Conservation (phyloP, 192 early-diverging fungal species). For the Piromyces finnis region DNA sequence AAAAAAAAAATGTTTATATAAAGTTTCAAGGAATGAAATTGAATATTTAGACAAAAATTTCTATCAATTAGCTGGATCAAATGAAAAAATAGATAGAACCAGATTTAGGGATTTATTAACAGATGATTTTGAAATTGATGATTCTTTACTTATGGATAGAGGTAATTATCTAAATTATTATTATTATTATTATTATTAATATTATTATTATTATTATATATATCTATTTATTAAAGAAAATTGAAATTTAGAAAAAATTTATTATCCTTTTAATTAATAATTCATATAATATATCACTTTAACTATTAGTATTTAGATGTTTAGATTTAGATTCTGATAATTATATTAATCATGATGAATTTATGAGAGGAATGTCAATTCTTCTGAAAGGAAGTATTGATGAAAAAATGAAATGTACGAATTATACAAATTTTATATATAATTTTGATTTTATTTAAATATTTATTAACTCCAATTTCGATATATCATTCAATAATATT, state of each 20-base stretch:
- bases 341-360: slow-evolving; percentile 34
- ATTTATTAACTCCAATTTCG: too few species aligned
- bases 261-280: too few species aligned
- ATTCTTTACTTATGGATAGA: slow-evolving; percentile 39
- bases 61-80: slow-evolving; percentile 6
- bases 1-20: neutral
- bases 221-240: too few species aligned
- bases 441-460: too few species aligned
- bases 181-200: neutral
- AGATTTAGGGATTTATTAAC: slow-evolving; percentile 33
- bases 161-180: slow-evolving; percentile 8
- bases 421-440: neutral
- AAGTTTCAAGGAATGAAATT: slow-evolving; percentile 23
- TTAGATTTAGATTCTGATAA: slow-evolving; percentile 42
- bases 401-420: slow-evolving; percentile 24
- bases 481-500: neutral
- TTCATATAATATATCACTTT: too few species aligned
- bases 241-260: too few species aligned
- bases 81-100: slow-evolving; percentile 35
- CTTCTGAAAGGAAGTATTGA: slow-evolving; percentile 30
- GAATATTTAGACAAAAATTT: slow-evolving; percentile 20
- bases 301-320: slow-evolving; percentile 28
- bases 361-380: slow-evolving; percentile 31
- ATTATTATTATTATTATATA: too few species aligned
- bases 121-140: slow-evolving; percentile 37